Base-by-base conservation (phyloP, 1,139 yeast species). In the Hyphopichia khmerensis region DNA sequence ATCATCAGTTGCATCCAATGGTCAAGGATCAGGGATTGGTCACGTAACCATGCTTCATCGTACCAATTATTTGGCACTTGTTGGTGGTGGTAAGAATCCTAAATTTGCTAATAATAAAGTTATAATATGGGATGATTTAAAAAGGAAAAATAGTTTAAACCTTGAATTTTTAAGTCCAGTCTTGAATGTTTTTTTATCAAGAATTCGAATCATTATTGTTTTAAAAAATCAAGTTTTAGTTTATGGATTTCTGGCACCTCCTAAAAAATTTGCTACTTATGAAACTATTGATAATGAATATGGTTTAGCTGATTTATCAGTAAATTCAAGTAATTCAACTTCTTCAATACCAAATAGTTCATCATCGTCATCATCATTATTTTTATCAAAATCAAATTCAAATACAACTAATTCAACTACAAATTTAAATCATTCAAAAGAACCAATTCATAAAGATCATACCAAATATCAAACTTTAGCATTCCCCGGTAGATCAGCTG, bases 101-200 rank as follows among this genome's bases (percentile, higher is more conserved):
- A 75, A 80, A 51, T 87, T 81, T 55, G 87, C 96, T 2, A 75
- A 79, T 51, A 88, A 88, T 62, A 86, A 86, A 58, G 72, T 85
- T 39, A 76, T 89, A 29, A 84, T 91, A 14, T 91, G 97, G 96
- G 97, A 91, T 63, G 98, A 91, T 59, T 63, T 88, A 48, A 87
- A 88, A 61, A 77, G 86, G 41, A 83, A 83, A 52, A 83, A 82
- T 36, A 86, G 91, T n/a, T 70, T 88, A 23, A 76, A 79, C 27
- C 65, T 91, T 44, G 95, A 87, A 59, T 89, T 90, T 56, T 74
- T 77, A 67, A 78, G 83, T 37, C 87, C 93, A 0, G 84, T 91
- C 2, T 64, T 85, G 41, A 83, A 86, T 52, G 90, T 88, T 4
- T 71, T 86, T 39, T 65, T 91, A 37, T 85, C 95, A 8, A 72